These are phyloP conservation scores for Smallanthus sonchifolius DNA, from an alignment of 129 eudicot species.

Conservation along the genomic window DNA sequence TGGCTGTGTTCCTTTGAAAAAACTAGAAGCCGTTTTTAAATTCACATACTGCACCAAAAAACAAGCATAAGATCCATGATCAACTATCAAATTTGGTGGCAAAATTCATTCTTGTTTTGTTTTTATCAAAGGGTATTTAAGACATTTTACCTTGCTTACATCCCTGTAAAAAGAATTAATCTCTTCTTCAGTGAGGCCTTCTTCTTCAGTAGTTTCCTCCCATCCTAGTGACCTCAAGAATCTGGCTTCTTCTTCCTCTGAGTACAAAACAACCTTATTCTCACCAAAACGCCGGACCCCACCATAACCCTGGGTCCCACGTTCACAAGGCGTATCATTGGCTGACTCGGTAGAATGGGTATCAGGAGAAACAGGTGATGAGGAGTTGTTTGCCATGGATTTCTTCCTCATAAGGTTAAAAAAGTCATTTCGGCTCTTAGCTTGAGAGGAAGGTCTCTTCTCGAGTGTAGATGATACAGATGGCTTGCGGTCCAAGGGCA, in stretches of 20 bases:
- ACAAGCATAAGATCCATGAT: neutral
- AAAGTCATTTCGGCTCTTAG: slow-evolving; percentile 43
- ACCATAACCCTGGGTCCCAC: slow-evolving; percentile 9
- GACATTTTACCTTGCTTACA: slow-evolving; percentile 40
- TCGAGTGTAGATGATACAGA: slow-evolving; percentile 12
- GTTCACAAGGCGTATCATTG: slow-evolving; percentile 40
- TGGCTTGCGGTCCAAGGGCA: slow-evolving; percentile 26
- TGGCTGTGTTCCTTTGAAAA: slow-evolving; percentile 19
- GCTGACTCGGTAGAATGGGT: slow-evolving; percentile 36
- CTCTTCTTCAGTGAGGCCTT: slow-evolving; percentile 85
- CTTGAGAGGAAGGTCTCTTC: slow-evolving; percentile 56
- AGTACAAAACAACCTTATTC: slow-evolving; percentile 17
- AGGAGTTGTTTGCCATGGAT: slow-evolving; percentile 25
- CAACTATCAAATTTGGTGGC: too few relatives aligned
- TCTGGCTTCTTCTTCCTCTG: slow-evolving; percentile 85
- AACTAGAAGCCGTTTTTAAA: slow-evolving; percentile 21
- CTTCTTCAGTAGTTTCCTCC: slow-evolving; percentile 71
- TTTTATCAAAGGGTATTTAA: too few relatives aligned
- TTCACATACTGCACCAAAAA: slow-evolving; percentile 46
- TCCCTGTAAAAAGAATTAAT: slow-evolving; percentile 63
- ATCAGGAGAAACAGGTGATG: neutral
- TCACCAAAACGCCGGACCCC: slow-evolving; percentile 15
- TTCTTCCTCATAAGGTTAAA: slow-evolving; percentile 55
- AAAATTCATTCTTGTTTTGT: neutral
- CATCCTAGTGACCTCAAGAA: slow-evolving; percentile 76